Conservation (phyloP, 345 rosid species). For the Pistacia atlantica region DNA sequence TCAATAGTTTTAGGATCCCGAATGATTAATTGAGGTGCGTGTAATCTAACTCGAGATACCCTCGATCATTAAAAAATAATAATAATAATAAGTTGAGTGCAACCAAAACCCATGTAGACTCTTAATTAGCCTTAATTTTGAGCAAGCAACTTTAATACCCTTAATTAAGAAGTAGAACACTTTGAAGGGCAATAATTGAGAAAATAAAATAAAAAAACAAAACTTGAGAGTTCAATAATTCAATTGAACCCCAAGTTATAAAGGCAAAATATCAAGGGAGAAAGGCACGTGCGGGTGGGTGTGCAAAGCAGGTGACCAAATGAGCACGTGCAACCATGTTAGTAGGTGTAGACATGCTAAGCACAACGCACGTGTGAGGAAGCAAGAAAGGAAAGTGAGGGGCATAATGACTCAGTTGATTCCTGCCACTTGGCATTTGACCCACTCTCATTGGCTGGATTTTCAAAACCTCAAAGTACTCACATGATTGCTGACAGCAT, state of each 20-base stretch:
- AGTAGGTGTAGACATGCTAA: slow-evolving; percentile 17
- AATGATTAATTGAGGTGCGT: too few species aligned
- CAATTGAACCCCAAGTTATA: neutral
- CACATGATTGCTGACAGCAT: slow-evolving; percentile 70
- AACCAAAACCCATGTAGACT: too few species aligned
- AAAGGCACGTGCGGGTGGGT: slow-evolving; percentile 3
- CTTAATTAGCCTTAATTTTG: neutral
- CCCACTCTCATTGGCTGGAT: slow-evolving; percentile 11
- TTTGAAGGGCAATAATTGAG: slow-evolving; percentile 20
- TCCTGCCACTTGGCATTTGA: slow-evolving; percentile 41
- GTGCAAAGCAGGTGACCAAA: slow-evolving; percentile 27
- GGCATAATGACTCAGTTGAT: slow-evolving; percentile 12
- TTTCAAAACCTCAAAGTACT: slow-evolving; percentile 9
- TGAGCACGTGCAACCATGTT: slow-evolving; percentile 45
- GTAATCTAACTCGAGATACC: too few species aligned
- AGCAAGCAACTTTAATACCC: too few species aligned
- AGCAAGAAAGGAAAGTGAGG: slow-evolving; percentile 30
- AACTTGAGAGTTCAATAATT: neutral
- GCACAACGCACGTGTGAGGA: slow-evolving; percentile 53
- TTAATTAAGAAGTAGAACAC: too few species aligned
- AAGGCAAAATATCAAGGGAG: neutral
- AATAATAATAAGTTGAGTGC: too few species aligned
- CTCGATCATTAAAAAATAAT: too few species aligned
- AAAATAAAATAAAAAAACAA: neutral
- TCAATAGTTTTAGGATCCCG: too few species aligned